Evolutionary conservation across 352 stramenopile genomes (phyloP).

Genomic region (Globisporangium spinosum): DNA sequence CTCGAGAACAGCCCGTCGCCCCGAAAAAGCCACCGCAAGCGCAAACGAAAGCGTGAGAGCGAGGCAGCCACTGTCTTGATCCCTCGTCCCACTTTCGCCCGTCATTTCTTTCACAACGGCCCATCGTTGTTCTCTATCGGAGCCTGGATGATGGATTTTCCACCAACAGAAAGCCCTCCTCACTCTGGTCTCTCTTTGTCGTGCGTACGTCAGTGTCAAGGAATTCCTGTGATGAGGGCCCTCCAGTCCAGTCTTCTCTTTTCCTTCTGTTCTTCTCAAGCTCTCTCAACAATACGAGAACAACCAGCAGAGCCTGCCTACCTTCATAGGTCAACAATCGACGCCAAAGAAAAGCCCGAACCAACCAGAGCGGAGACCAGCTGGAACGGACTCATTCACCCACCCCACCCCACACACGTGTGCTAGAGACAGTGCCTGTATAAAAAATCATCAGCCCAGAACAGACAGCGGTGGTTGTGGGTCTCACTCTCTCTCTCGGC

Average conservation of each 20-base stretch:
- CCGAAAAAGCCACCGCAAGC: not conserved
- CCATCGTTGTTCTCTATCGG: too few relatives aligned
- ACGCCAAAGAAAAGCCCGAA: too few relatives aligned
- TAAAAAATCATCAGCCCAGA: not conserved
- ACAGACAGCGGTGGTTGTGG: not conserved
- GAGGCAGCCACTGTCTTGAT: not conserved
- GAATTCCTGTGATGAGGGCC: not conserved
- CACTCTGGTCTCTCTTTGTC: not conserved
- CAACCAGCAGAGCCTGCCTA: too few relatives aligned
- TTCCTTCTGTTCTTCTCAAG: too few relatives aligned
- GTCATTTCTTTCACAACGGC: not conserved
- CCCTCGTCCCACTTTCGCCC: not conserved
- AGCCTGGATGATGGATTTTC: not conserved
- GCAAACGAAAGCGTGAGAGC: not conserved
- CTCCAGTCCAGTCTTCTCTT: too few relatives aligned
- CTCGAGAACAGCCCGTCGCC: not conserved
- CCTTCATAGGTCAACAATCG: too few relatives aligned
- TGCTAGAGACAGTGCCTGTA: not conserved
- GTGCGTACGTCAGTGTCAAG: not conserved
- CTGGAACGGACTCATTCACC: too few relatives aligned
- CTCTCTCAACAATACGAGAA: too few relatives aligned
- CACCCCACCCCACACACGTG: too few relatives aligned
- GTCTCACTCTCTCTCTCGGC: not conserved
- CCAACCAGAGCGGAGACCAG: too few relatives aligned
- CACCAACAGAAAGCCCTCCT: not conserved